These are phyloP conservation scores for Amanita rubescens DNA, from an alignment of 768 basidiomycete genomes.

Conservation along the genomic window DNA sequence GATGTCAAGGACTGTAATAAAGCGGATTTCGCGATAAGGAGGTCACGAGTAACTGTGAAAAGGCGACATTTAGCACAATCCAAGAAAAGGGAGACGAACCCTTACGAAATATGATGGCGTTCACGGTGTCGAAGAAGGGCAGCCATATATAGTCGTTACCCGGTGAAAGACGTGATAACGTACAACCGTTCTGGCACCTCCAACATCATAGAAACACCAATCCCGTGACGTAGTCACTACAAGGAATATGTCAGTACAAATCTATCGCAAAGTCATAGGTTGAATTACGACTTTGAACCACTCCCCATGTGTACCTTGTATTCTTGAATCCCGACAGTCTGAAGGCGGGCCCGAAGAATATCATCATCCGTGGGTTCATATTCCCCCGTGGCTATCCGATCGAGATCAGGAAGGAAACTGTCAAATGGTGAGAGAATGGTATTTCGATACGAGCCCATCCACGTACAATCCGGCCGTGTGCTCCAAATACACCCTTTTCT, in stretches of 20 bases:
- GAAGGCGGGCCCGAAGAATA: constrained; percentile 59
- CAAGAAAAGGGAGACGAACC: constrained; percentile 25
- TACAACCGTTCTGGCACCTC: constrained; percentile 53
- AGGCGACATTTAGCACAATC: constrained; percentile 12
- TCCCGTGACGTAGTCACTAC: constrained; percentile 31
- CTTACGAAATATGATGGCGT: constrained; percentile 70
- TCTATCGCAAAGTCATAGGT: not conserved
- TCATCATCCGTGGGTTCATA: constrained; percentile 60
- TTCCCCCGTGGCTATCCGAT: constrained; percentile 43
- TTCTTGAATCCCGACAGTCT: constrained; percentile 67
- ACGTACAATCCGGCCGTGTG: constrained; percentile 57
- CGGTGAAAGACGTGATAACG: constrained; percentile 12
- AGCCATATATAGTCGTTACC: constrained; percentile 34
- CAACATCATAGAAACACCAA: constrained; percentile 67
- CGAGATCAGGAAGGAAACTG: constrained; percentile 65
- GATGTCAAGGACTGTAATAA: not conserved
- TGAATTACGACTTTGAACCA: not conserved
- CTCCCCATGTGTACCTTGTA: constrained; percentile 48
- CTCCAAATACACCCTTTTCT: constrained; percentile 45
- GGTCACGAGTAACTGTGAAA: constrained; percentile 42
- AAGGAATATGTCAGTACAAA: not conserved
- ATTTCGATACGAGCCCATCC: not conserved
- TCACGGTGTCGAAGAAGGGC: constrained; percentile 64
- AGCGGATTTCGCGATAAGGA: not conserved
- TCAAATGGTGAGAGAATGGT: not conserved